Evolutionary conservation across 1,139 yeast genomes (phyloP).

Genomic region (Pneumocystis oryctolagi): DNA sequence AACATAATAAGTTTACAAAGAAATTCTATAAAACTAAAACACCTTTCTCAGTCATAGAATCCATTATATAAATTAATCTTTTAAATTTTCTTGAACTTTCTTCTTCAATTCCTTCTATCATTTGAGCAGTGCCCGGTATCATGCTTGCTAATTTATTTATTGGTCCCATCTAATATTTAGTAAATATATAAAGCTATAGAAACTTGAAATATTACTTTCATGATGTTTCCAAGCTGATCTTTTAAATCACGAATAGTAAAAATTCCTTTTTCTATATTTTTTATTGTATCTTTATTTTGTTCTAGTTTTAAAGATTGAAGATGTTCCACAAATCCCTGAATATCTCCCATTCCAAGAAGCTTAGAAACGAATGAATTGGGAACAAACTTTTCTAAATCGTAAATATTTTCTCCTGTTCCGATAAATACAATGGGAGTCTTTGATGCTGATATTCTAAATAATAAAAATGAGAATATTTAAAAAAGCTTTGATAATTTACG

Average conservation of each 20-base stretch:
- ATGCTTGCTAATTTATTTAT: conserved; percentile 80
- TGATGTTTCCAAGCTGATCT: conserved; percentile 84
- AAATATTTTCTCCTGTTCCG: conserved; percentile 96
- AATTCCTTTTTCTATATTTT: conserved; percentile 87
- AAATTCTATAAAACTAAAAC: background rate
- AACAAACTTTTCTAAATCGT: conserved; percentile 80
- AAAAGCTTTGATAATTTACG: conserved; percentile 22
- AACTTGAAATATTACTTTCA: conserved; percentile 33
- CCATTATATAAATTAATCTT: conserved; percentile 83
- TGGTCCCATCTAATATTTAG: conserved; percentile 60
- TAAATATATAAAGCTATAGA: background rate
- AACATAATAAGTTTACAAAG: conserved; percentile 1
- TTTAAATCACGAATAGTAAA: conserved; percentile 85
- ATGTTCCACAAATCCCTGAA: conserved; percentile 86
- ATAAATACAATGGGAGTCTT: conserved; percentile 91
- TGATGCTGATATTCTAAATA: conserved; percentile 67
- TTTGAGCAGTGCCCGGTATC: conserved; percentile 78
- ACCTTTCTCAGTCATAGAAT: conserved; percentile 73
- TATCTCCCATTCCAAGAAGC: conserved; percentile 86
- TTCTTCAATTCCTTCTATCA: conserved; percentile 66
- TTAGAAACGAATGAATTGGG: conserved; percentile 82
- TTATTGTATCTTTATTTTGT: conserved; percentile 70
- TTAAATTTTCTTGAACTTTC: conserved; percentile 75
- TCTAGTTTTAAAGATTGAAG: conserved; percentile 79
- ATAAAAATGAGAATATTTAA: background rate